Base-by-base conservation (phyloP, 305 asterid species). In the Rubia peregrina region DNA sequence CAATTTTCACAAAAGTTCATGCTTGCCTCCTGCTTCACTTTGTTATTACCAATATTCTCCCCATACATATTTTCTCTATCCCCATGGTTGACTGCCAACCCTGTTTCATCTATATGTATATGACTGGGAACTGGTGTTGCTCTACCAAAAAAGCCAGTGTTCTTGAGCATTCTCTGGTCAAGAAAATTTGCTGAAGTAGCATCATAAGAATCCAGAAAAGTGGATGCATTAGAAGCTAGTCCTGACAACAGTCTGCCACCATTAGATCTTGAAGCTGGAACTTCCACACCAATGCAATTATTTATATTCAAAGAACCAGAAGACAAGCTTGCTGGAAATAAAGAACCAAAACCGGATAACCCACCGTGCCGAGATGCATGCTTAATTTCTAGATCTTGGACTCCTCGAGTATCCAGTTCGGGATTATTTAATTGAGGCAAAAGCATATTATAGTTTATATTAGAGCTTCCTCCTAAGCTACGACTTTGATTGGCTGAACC, bases 11-110 rank as follows among this genome's bases (percentile, higher is more conserved):
- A 49, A 63, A 84, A 65, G 80, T 81, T 83, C 83, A 74, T 75
- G 74, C 56, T 80, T 24, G 88, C 84, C 79, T 86, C 95, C 85
- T 76, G 86, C 85, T 90, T 90, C 82, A 86, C 86, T 72, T 75
- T 83, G 80, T 71, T 5, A 16, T 49, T 85, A 70, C 80, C 78
- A 68, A 71, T 76, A 48, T 70, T 78, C 71, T 81, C 86, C 36
- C 73, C 74, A 73, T 70, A 80, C 48, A 72, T 53, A 73, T 73
- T 83, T 68, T 73, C 82, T 73, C 76, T 85, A 81, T 78, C 76
- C 64, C 74, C 66, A 68, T 74, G 76, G 72, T 77, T 65, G 70
- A 78, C 69, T 19, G 75, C 72, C 46, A 75, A 66, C 56, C 82
- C 90, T 17, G 83, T 74, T 73, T 85, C 90, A 67, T 81, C 82